Evolutionary conservation across 768 basidiomycete genomes (phyloP), one percentile per base, ranked within the genome.

Genomic region (Lactarius sp.): DNA sequence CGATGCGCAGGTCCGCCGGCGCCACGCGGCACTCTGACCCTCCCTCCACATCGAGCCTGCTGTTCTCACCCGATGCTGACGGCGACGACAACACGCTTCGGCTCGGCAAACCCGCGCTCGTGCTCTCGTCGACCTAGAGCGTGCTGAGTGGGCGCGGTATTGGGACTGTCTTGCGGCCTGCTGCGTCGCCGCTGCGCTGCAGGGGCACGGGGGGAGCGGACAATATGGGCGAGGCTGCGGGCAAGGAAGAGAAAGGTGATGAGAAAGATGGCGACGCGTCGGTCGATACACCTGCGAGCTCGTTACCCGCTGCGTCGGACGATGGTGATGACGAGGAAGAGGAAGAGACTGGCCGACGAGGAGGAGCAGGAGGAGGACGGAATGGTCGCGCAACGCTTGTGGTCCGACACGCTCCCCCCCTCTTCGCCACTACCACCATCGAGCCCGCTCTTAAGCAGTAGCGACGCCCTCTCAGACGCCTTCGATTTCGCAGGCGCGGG

Each of bases 251-350:
- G 13, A 49, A 42, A 31, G 52, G 34, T 20, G 37, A n/a, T 18
- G 47, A 27, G 3, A 49, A 42, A 31, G 52, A 41, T 20, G 37
- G 31, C 20, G 51, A 62, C 22, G 60, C 76, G 33, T 72, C 78
- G 18, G 77, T 80, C 47, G 76, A 71, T 44, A 53, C 75, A 37
- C 79, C 81, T 3, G 74, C 79, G 16, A 79, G 75, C 60, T 81
- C 81, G 2, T 69, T 80, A 37, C 80, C 80, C 3, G 72, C 78
- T 22, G 78, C 78, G 36, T 81, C 80, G 66, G 82, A 79, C 68
- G 81, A 83, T 60, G 22, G 2, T 2, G 27, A 27, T 27, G 27
- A 3, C 2, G 27, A 27, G 27, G 27, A 27, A 3, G 71, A 74
- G 58, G 71, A 74, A 2, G 59, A 60, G 12, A 34, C 13, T 9